Evolutionary conservation across 352 stramenopile species (phyloP).

Genomic region (Phytophthora rubi): DNA sequence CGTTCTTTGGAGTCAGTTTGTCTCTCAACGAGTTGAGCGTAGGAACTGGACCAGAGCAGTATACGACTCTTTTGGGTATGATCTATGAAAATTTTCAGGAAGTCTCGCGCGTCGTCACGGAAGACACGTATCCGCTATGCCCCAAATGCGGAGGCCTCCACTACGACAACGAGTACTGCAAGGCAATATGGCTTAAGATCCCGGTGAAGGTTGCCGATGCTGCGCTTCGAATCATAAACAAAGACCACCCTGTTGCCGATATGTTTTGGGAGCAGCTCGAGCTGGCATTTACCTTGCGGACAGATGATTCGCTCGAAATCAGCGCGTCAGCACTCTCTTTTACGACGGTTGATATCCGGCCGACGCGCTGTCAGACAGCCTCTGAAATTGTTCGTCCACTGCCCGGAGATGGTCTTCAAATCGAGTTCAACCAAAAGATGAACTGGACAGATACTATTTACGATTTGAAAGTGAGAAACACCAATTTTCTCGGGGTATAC

Average conservation of each 20-base stretch:
- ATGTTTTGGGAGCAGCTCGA: constrained; percentile 86
- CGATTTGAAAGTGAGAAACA: constrained; percentile 75
- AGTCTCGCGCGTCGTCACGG: constrained; percentile 70
- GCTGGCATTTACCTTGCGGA: constrained; percentile 77
- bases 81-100: constrained; percentile 92
- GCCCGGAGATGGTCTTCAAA: constrained; percentile 70
- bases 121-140: constrained; percentile 84
- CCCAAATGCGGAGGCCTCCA: constrained; percentile 69
- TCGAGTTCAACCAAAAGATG: constrained; percentile 80
- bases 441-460: constrained; percentile 82
- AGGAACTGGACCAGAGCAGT: constrained; percentile 64
- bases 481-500: constrained; percentile 81
- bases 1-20: constrained; percentile 70
- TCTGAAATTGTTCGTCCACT: constrained; percentile 79
- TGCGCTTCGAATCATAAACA: constrained; percentile 71
- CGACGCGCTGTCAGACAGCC: constrained; percentile 51
- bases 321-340: constrained; percentile 65
- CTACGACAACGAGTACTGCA: constrained; percentile 63
- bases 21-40: constrained; percentile 84
- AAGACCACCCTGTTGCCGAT: constrained; percentile 64
- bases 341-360: constrained; percentile 67
- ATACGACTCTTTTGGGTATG: constrained; percentile 73
- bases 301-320: constrained; percentile 83
- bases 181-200: constrained; percentile 83
- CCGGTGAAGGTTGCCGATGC: constrained; percentile 79